These are phyloP conservation scores for Trypethelium eluteriae DNA, from an alignment of 495 filamentous ascomycete genomes.

Conservation along the genomic window DNA sequence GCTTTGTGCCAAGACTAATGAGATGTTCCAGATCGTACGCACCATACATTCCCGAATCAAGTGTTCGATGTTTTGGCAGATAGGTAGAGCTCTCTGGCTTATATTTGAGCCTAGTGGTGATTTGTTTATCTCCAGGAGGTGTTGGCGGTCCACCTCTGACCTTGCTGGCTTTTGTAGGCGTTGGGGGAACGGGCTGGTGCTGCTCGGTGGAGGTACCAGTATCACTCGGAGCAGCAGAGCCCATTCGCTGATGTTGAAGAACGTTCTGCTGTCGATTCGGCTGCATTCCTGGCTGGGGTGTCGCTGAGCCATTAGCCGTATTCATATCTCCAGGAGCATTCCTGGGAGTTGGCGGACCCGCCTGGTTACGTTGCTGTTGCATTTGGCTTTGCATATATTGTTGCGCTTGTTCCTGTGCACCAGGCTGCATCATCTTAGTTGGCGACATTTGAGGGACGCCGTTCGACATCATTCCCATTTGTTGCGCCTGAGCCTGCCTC, in stretches of 20 bases:
- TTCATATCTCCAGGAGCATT: constrained; percentile 27
- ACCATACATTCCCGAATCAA: constrained; percentile 21
- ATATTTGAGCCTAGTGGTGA: constrained; percentile 15
- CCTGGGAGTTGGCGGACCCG: constrained; percentile 23
- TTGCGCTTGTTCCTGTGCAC: constrained; percentile 33
- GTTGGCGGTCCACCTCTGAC: constrained; percentile 14
- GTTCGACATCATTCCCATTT: constrained; percentile 33
- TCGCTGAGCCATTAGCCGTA: constrained; percentile 25
- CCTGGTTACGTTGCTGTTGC: constrained; percentile 36
- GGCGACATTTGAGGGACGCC: constrained; percentile 38
- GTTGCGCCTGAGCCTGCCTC: constrained; percentile 40
- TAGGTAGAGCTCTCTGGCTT: constrained; percentile 26
- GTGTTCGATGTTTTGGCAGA: constrained; percentile 16
- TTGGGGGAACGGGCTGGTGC: neutral
- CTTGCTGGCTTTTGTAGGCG: constrained; percentile 12
- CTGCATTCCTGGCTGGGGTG: constrained; percentile 19
- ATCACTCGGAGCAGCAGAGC: constrained; percentile 13
- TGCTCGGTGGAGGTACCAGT: neutral
- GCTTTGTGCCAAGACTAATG: constrained; percentile 19
- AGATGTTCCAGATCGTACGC: constrained; percentile 23
- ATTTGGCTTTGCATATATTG: constrained; percentile 35
- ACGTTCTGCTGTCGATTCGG: constrained; percentile 17
- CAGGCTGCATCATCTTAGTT: constrained; percentile 43
- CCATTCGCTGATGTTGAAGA: constrained; percentile 15
- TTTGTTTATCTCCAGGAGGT: constrained; percentile 20